Conservation (phyloP, 225 moss, liverwort and hornwort species). For the Bryum argenteum region DNA sequence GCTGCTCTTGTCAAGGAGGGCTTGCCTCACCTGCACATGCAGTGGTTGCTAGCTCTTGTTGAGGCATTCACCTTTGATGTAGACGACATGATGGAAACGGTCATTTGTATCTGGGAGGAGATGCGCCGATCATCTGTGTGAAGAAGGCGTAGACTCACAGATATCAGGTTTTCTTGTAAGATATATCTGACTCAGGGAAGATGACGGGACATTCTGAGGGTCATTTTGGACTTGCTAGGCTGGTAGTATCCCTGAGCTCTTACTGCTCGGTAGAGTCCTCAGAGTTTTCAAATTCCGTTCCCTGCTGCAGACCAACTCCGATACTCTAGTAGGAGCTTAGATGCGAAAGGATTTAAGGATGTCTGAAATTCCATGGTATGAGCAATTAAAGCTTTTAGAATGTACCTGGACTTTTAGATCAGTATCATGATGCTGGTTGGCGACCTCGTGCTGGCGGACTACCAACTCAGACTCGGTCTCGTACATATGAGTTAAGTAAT, state of each 20-base stretch:
- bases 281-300: background rate
- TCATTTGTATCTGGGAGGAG: slow-evolving; percentile 58
- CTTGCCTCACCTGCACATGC: slow-evolving; percentile 55
- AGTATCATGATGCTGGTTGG: slow-evolving; percentile 8
- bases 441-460: background rate
- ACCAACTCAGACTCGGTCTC: background rate
- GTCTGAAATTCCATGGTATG: background rate
- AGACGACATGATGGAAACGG: slow-evolving; percentile 52
- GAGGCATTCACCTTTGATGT: slow-evolving; percentile 41
- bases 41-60: slow-evolving; percentile 53
- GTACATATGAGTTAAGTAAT: background rate
- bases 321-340: background rate
- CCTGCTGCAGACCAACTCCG: background rate
- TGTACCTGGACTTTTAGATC: background rate
- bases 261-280: background rate
- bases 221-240: slow-evolving; percentile 26
- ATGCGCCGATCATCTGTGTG: slow-evolving; percentile 57
- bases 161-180: slow-evolving; percentile 20
- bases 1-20: slow-evolving; percentile 57
- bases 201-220: slow-evolving; percentile 6
- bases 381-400: background rate
- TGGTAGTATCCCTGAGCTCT: background rate
- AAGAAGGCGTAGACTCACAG: slow-evolving; percentile 13
- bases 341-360: background rate
- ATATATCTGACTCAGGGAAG: slow-evolving; percentile 13